Evolutionary conservation across 805 yeast species (phyloP).

Genomic region (Monosporozyma siamensis): DNA sequence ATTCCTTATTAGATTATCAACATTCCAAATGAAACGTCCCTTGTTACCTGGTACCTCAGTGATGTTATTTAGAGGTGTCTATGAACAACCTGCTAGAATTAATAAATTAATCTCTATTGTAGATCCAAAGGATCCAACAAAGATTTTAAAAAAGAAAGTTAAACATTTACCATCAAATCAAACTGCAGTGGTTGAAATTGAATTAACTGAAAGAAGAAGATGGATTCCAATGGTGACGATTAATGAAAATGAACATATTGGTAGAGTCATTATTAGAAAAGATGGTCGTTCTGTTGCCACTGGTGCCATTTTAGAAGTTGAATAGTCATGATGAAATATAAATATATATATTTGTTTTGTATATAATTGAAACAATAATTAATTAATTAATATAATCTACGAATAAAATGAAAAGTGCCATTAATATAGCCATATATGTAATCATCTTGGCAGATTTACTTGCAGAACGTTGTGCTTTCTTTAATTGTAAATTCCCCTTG

Average conservation of each 20-base stretch:
- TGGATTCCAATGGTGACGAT: conserved; percentile 87
- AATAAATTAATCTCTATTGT: conserved; percentile 38
- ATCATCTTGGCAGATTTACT: conserved; percentile 51
- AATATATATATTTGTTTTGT: too few species aligned
- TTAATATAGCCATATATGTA: conserved; percentile 42
- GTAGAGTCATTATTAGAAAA: conserved; percentile 94
- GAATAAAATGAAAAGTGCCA: conserved; percentile 49
- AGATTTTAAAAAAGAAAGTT: conserved; percentile 86
- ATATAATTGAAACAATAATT: too few species aligned
- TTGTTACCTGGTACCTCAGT: conserved; percentile 72
- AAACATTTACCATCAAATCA: conserved; percentile 89
- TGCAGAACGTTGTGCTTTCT: conserved; percentile 57
- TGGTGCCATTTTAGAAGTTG: conserved; percentile 74
- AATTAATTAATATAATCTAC: conserved; percentile 42
- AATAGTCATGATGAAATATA: conserved; percentile 10
- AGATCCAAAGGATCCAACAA: conserved; percentile 78
- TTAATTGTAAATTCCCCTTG: conserved; percentile 62
- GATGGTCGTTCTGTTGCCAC: conserved; percentile 97
- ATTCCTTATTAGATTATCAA: conserved; percentile 46
- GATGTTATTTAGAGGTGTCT: conserved; percentile 66
- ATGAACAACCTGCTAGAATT: conserved; percentile 61
- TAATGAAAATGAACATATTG: conserved; percentile 81
- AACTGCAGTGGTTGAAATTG: conserved; percentile 93
- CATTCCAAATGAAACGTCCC: conserved; percentile 65
- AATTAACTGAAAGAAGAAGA: conserved; percentile 87